phyloP scores from a whole-genome alignment of 192 early-diverging fungal species.

The Coemansia sp. region DNA sequence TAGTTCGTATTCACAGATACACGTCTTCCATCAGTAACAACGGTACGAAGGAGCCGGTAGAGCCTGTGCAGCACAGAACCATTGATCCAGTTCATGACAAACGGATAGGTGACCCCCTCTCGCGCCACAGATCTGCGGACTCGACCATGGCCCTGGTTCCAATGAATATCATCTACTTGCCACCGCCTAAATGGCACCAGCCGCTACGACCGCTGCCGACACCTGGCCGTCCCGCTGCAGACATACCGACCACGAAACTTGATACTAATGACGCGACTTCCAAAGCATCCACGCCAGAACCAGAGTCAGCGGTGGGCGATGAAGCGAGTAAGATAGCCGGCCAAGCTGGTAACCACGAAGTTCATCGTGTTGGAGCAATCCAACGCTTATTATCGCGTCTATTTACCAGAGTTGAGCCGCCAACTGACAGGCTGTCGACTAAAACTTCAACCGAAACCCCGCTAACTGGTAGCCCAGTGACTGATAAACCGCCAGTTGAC shows the following conservation, averaged over 20 bases:
- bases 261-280: neutral
- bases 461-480: neutral
- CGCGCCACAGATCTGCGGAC: neutral
- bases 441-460: neutral
- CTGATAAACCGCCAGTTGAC: neutral
- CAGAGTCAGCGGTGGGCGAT: neutral
- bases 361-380: neutral
- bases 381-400: neutral
- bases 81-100: slow-evolving; percentile 25
- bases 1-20: neutral
- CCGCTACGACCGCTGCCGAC: slow-evolving; percentile 17
- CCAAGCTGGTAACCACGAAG: neutral
- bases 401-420: neutral
- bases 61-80: slow-evolving; percentile 22
- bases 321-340: neutral
- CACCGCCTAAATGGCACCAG: slow-evolving; percentile 47
- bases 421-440: neutral
- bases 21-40: neutral
- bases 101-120: slow-evolving; percentile 9
- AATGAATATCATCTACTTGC: slow-evolving; percentile 45
- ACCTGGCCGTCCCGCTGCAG: neutral
- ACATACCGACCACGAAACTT: neutral
- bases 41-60: slow-evolving; percentile 19
- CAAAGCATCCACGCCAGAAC: neutral
- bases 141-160: slow-evolving; percentile 34